Evolutionary conservation across 2,329 filamentous ascomycete species (phyloP), one percentile per base, ranked within the genome.

Genomic region (Nigrograna mackinnonii): DNA sequence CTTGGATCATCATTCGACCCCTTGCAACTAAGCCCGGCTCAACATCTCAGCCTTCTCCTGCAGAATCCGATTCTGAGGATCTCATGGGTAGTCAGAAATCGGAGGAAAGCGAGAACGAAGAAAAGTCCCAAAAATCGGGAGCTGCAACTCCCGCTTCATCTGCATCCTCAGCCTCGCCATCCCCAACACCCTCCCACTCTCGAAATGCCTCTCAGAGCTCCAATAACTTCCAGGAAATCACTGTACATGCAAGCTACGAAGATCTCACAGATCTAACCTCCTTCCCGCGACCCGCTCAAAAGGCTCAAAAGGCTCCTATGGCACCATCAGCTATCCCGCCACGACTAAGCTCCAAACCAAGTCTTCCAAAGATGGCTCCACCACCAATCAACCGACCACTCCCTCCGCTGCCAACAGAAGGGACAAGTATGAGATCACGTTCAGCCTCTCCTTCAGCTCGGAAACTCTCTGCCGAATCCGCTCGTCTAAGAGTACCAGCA

Each of bases 1-100:
- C 61, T 9, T 67, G 61, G 61, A 55, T 61, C 9, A 54, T 59
- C 37, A 59, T 62, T 38, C 54, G 55, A 6, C 59, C 65, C 12
- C 44, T 64, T 12, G 47, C 47, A 3, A 54, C 46, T 18, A 54
- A 55, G 14, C 21, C 41, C 7, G 41, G 40, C 18, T 12, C 44
- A 22, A 24, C 35, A 6, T 56, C 56, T 1, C 49, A 54, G 16
- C 41, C 42, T 6, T 51, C 54, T 14, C 39, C 46, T 6, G 36
- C 50, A 12, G 50, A 52, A 21, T 60, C 60, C 4, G 40, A 39
- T 34, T 28, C 37, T 26, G 37, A 50, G 14, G 44, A 50, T 9
- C 22, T 40, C 32, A 40, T 39, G 28, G 28, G 18, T 11, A 40
- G 41, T 22, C 51, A 57, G 19, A 49, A 51, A 42, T 55, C 62